phyloP scores from a whole-genome alignment of 495 filamentous ascomycete genomes.

The Tetracladium setigerum region DNA sequence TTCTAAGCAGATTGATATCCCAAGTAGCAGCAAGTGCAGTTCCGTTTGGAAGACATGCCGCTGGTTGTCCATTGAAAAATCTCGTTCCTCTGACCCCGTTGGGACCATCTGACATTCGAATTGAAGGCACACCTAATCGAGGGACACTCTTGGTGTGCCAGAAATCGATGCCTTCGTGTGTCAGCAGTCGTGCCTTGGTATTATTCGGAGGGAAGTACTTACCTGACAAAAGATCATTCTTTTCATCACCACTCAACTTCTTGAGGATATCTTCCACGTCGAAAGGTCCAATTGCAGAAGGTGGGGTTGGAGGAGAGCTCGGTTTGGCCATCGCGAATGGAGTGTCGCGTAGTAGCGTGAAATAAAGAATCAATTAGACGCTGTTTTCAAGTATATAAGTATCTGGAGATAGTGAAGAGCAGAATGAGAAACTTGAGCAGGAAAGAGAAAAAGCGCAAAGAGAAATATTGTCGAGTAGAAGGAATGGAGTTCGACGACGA shows the following conservation, averaged over 20 bases:
- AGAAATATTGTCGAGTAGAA: too few species aligned
- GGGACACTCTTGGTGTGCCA: slow-evolving; percentile 55
- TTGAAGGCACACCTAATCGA: slow-evolving; percentile 46
- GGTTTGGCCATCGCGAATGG: too few species aligned
- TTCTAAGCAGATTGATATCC: slow-evolving; percentile 53
- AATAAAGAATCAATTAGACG: too few species aligned
- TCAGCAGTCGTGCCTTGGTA: too few species aligned
- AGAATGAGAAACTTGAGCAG: too few species aligned
- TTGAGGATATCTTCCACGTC: slow-evolving; percentile 51
- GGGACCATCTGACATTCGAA: slow-evolving; percentile 63
- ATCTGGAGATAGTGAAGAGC: too few species aligned
- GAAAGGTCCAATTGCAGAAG: slow-evolving; percentile 18
- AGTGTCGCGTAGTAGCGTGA: too few species aligned
- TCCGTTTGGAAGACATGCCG: slow-evolving; percentile 59
- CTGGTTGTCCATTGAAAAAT: slow-evolving; percentile 60
- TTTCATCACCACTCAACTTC: slow-evolving; percentile 51
- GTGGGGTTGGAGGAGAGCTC: background rate
- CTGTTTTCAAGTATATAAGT: too few species aligned
- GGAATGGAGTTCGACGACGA: too few species aligned
- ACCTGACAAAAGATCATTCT: slow-evolving; percentile 52
- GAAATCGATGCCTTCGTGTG: slow-evolving; percentile 55
- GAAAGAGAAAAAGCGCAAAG: too few species aligned
- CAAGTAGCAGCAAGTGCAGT: slow-evolving; percentile 64
- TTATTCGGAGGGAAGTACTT: slow-evolving; percentile 14
- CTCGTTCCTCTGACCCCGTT: slow-evolving; percentile 64